Base-by-base conservation (phyloP, 116 monocot species). In the Dioscorea cayenensis region DNA sequence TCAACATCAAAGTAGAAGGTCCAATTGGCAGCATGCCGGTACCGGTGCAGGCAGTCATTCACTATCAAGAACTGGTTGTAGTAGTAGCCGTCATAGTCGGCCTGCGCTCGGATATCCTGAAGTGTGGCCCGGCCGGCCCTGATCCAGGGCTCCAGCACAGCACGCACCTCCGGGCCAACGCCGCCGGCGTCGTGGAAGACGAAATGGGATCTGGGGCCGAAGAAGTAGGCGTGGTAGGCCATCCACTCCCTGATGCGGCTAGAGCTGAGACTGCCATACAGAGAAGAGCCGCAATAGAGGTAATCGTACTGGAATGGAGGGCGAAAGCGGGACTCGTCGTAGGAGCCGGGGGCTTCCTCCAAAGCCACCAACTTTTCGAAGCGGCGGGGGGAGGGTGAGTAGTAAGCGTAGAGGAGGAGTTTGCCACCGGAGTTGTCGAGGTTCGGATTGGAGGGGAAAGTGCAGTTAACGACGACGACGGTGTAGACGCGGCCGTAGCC, bases 401-500 rank as follows among this genome's bases (percentile, higher is more conserved):
- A 99, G 82, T 99, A 93, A 51, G 97, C 90, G 71, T 99, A 69
- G 65, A 99, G 74, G 21, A 87, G 7, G 76, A 99, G 85, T 60
- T 74, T 72, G 36, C 99, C 99, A 63, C 99, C 99, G 63, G 81
- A 73, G 75, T 91, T 93, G 79, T 90, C 94, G 77, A 72, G 32
- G 70, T 93, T 93, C 77, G 93, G 97, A 66, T 67, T 69, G 17
- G 61, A 14, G 14, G 82, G 71, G 81, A 99, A 99, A 16, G 97
- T 99, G 88, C 93, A 99, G 80, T 97, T 99, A 62, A 99, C 97
- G 68, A 97, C 78, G 66, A 97, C 93, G 61, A 85, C 90, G 62
- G 97, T 97, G 93, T 97, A 97, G 68, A 97, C 90, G 60, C 85
- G 90, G 75, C 97, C 97, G 75, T 97, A 97, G 77, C 97, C 97